Evolutionary conservation across 306 rosid genomes (phyloP), one percentile per base, ranked within the genome.

Genomic region (Arachis hypogaea): DNA sequence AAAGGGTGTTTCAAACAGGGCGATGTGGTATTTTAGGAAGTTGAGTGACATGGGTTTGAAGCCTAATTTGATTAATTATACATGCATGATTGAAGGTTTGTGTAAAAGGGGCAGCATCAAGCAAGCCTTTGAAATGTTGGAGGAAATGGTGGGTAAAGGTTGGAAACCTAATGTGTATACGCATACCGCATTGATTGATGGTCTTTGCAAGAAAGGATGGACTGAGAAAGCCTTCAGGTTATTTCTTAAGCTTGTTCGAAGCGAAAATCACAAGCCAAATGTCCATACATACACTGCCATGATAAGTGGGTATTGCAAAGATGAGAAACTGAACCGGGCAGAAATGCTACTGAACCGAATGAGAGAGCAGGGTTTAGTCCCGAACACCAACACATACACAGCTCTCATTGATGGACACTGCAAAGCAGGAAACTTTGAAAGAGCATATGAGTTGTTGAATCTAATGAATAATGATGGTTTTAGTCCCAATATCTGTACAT

Each of bases 121-220:
- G 83, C 96, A 91, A 69, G 95, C 95, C n/a, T 94, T 94, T 82
- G 99, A 94, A 68, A 85, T 87, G 96, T 83, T 92, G 86, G 99
- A 94, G 91, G 97, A 94, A 77, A 91, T 94, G 96, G 97, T 94
- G 69, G 72, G 85, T 61, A 82, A 85, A 72, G 97, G 97, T 59
- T 94, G 95, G 96, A 94, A 88, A 56, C 99, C 99, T 33, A 92
- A 94, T 86, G 95, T 91, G 58, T 87, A 89, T 61, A 88, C 95
- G 2, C 99, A 92, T 72, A 89, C 96, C 0, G 74, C 82, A 10
- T 78, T 91, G 70, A 94, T 92, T 60, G 83, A 88, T 71, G 97
- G 97, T 52, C 88, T 94, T 18, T 94, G 97, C 78, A 92, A 89
- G 92, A 94, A 94, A 80, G 99, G 99, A 14, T 94, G 99, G 99